Conservation (phyloP, 1,284 basidiomycete species). For the Heterobasidion occidentale region DNA sequence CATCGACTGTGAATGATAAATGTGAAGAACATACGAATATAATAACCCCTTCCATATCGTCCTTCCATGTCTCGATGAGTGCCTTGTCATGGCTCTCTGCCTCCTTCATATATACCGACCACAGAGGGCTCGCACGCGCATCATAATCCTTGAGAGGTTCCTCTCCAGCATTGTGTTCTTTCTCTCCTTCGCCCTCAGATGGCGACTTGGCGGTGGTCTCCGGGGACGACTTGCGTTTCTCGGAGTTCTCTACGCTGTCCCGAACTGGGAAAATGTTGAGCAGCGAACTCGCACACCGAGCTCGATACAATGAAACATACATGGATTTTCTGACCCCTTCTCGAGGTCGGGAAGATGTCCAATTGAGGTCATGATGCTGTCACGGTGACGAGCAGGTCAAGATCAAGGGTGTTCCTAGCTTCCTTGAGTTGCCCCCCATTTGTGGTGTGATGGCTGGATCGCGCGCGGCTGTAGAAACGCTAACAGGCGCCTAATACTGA, state of each 20-base stretch:
- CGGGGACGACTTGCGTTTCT: neutral
- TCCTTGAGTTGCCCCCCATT: too few relatives aligned
- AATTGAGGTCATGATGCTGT: neutral
- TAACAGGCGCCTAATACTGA: too few relatives aligned
- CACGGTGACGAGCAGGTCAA: too few relatives aligned
- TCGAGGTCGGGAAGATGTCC: neutral
- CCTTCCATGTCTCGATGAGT: conserved; percentile 4
- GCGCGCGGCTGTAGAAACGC: too few relatives aligned
- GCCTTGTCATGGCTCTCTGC: conserved; percentile 1
- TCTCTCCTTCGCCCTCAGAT: neutral
- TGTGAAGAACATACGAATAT: conserved; percentile 5
- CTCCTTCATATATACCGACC: conserved; percentile 7
- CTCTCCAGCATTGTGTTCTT: neutral
- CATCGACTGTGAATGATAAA: neutral
- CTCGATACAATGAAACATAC: neutral
- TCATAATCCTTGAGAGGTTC: conserved; percentile 11
- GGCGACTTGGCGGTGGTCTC: neutral
- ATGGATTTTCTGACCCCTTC: neutral
- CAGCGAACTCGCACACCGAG: neutral
- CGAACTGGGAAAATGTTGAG: neutral
- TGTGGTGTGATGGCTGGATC: too few relatives aligned
- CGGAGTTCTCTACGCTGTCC: neutral
- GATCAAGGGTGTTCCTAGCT: too few relatives aligned
- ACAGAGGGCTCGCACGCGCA: conserved; percentile 7
- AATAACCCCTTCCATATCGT: conserved; percentile 4